These are phyloP conservation scores for Bauhinia variegata DNA, from an alignment of 306 rosid species.

Conservation along the genomic window DNA sequence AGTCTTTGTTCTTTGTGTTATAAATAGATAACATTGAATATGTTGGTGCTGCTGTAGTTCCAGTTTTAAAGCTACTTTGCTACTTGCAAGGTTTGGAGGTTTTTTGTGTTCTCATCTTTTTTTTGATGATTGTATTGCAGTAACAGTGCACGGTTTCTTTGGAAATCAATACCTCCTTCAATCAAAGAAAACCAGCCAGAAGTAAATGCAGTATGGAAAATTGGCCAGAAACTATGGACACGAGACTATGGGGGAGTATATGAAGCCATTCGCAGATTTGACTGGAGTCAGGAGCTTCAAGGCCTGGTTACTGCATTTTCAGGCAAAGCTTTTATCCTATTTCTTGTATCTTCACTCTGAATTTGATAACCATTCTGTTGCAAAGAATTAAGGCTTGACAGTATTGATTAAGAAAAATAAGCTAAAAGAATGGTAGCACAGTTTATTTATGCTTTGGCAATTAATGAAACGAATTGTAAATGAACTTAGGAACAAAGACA, in stretches of 20 bases:
- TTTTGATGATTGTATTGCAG: slow-evolving; percentile 57
- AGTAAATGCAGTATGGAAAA: slow-evolving; percentile 75
- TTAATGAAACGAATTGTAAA: background rate
- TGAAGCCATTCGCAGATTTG: slow-evolving; percentile 71
- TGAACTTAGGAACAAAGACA: background rate
- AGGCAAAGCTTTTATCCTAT: slow-evolving; percentile 55
- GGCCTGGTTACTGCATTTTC: slow-evolving; percentile 74
- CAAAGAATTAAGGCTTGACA: background rate
- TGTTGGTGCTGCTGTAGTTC: background rate
- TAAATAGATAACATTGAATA: too few relatives aligned
- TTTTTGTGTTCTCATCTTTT: slow-evolving; percentile 5
- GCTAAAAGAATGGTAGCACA: background rate
- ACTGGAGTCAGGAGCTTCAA: slow-evolving; percentile 78
- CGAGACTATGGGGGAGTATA: slow-evolving; percentile 70
- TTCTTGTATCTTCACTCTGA: slow-evolving; percentile 8
- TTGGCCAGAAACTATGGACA: slow-evolving; percentile 78
- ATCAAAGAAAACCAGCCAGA: slow-evolving; percentile 74
- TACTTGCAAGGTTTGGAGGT: background rate
- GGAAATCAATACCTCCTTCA: slow-evolving; percentile 76
- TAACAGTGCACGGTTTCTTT: slow-evolving; percentile 84
- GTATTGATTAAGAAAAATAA: background rate
- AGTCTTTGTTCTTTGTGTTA: background rate
- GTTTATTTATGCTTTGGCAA: background rate
- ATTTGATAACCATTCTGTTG: background rate
- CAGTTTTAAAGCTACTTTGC: slow-evolving; percentile 7